phyloP scores from a whole-genome alignment of 1,284 basidiomycete genomes.

The Pterulicium gracile region DNA sequence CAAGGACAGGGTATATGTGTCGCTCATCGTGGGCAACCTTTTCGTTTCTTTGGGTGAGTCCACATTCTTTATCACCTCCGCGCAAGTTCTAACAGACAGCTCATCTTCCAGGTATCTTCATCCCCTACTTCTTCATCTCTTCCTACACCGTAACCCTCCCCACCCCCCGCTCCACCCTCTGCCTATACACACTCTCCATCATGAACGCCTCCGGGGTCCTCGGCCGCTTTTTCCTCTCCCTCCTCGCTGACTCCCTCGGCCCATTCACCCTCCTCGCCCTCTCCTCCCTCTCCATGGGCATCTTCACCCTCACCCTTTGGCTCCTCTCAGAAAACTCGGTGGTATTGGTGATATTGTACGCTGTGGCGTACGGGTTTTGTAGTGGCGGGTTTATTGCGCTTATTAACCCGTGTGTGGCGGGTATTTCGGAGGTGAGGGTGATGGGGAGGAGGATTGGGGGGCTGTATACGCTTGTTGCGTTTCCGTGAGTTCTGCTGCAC shows the following conservation, averaged over 20 bases:
- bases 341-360: conserved; percentile 38
- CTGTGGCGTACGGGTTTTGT: conserved; percentile 44
- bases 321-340: conserved; percentile 27
- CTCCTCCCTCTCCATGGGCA: conserved; percentile 45
- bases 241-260: conserved; percentile 50
- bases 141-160: conserved; percentile 32
- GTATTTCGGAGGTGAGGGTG: conserved; percentile 43
- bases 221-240: conserved; percentile 50
- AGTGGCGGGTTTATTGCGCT: conserved; percentile 52
- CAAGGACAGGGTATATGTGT: conserved; percentile 30
- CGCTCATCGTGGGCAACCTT: conserved; percentile 35
- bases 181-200: conserved; percentile 42
- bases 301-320: conserved; percentile 50
- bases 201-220: conserved; percentile 55
- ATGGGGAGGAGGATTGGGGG: conserved; percentile 51
- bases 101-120: conserved; percentile 39
- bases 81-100: conserved; percentile 1
- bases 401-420: conserved; percentile 50
- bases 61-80: neutral
- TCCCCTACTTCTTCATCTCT: conserved; percentile 54
- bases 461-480: conserved; percentile 48
- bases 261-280: conserved; percentile 53
- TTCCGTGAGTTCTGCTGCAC: conserved; percentile 40
- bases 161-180: conserved; percentile 14
- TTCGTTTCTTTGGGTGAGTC: conserved; percentile 38